Evolutionary conservation across 1,284 basidiomycete genomes (phyloP), one percentile per base, ranked within the genome.

Genomic region (Ceratobasidium sp.): DNA sequence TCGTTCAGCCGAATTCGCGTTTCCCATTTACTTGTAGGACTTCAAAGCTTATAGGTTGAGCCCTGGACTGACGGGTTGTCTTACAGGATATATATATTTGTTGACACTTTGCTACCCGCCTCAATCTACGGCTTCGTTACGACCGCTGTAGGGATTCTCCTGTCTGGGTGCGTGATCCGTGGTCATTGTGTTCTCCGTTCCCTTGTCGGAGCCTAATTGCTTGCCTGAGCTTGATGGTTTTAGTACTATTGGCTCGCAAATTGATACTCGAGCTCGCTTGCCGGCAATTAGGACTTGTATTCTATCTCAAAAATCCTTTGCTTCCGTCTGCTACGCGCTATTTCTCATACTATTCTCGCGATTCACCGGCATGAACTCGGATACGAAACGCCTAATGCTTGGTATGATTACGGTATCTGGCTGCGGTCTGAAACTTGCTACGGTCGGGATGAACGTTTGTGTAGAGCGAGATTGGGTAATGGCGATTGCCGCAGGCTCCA

Each of bases 381-480:
- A 52, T 40, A 6, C 3, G n/a, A 78, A 79, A 15, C 82, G 82
- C 80, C 43, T 78, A 11, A 79, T 85, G 65, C 87, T 89, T 78
- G 81, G 82, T 0, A 65, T 84, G n/a, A 83, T 89, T 46, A 82
- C 85, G 0, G 3, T 86, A 1, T 81, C 82, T 1, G 87, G 87
- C 0, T 86, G 85, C 66, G 64, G 83, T 1, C 83, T 87, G 34
- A 84, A 85, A 46, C 81, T 89, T 0, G 83, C 86, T 4, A 86
- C 85, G 59, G 85, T 86, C 0, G 85, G 85, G 11, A 86, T 88
- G 52, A 85, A 86, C 0, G 86, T 90, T 1, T 86, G 86, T 0
- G 84, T 89, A n/a, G 88, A 90, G 80, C 82, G 88, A n/a, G 89
- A 89, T 77, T 90, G 76, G 76, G 86, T 87, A 0, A 86, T 85